phyloP scores from a whole-genome alignment of 2,329 filamentous ascomycete genomes.

The Pleurostoma richardsiae region DNA sequence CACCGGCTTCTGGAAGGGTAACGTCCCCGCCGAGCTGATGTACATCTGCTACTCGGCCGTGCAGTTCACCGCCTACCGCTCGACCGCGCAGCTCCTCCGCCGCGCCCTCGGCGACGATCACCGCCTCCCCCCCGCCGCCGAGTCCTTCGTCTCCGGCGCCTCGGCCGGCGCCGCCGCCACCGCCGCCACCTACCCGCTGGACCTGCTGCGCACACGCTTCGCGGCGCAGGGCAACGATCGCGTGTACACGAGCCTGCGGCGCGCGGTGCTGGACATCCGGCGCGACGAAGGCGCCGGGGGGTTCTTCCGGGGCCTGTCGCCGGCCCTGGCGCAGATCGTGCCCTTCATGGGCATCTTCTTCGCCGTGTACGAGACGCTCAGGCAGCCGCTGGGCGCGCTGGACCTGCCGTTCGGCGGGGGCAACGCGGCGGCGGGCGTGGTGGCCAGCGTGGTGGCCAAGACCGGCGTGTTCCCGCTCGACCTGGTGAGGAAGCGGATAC shows the following conservation, averaged over 20 bases:
- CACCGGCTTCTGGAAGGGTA: slow-evolving; percentile 92
- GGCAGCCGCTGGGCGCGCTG: slow-evolving; percentile 50
- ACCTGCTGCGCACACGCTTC: slow-evolving; percentile 89
- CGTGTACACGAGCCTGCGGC: slow-evolving; percentile 69
- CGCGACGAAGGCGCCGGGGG: slow-evolving; percentile 69
- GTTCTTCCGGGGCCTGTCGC: slow-evolving; percentile 83
- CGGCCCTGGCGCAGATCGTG: slow-evolving; percentile 80
- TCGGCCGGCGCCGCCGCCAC: slow-evolving; percentile 79
- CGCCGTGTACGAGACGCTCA: slow-evolving; percentile 74
- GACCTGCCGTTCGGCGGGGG: slow-evolving; percentile 67
- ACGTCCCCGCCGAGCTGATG: slow-evolving; percentile 89
- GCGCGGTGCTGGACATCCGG: slow-evolving; percentile 68
- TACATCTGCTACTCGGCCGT: slow-evolving; percentile 87
- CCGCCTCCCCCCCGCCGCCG: slow-evolving; percentile 57
- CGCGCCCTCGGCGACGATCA: slow-evolving; percentile 26
- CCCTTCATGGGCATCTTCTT: slow-evolving; percentile 99
- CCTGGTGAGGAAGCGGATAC: slow-evolving; percentile 84
- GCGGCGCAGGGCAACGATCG: slow-evolving; percentile 82
- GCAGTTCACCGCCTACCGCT: slow-evolving; percentile 87
- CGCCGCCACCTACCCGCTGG: slow-evolving; percentile 81
- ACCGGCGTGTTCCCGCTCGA: slow-evolving; percentile 90
- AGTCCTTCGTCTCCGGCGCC: slow-evolving; percentile 81
- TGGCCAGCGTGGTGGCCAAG: slow-evolving; percentile 79
- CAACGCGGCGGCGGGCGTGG: slow-evolving; percentile 76
- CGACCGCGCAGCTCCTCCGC: slow-evolving; percentile 63